A percentile compares a stretch with the other conserved stretches of the same genome.
Evolutionary conservation across 2,329 filamentous ascomycete genomes (phyloP).

Genomic region (Dactylellina parvicollis): DNA sequence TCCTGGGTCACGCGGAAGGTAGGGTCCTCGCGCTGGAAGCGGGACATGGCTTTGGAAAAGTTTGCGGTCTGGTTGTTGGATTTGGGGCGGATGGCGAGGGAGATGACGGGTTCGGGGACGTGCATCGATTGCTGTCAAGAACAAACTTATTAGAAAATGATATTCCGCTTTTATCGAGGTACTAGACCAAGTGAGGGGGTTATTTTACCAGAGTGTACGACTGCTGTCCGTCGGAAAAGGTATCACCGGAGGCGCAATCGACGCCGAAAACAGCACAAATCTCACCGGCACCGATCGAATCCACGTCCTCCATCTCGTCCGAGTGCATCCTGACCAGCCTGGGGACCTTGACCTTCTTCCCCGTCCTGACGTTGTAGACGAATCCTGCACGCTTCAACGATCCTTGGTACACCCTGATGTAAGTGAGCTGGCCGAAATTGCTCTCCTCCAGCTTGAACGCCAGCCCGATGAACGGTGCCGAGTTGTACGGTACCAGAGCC

Average conservation of each 20-base stretch:
- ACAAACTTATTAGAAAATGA: conserved; percentile 51
- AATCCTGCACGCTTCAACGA: conserved; percentile 86
- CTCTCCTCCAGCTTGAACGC: conserved; percentile 99
- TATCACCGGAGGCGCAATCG: conserved; percentile 96
- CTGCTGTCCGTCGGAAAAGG: conserved; percentile 91
- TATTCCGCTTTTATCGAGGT: no score
- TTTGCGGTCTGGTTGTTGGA: conserved; percentile 88
- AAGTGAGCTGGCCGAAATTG: conserved; percentile 97
- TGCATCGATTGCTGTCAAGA: conserved; percentile 80
- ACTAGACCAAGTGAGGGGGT: conserved; percentile 52
- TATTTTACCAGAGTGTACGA: conserved; percentile 80
- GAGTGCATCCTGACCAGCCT: conserved; percentile 99
- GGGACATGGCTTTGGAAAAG: conserved; percentile 98
- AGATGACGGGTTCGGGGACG: conserved; percentile 97
- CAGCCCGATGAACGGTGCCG: conserved; percentile 90
- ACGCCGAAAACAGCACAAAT: conserved; percentile 99
- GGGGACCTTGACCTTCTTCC: conserved; percentile 96
- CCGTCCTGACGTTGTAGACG: conserved; percentile 90
- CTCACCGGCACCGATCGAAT: conserved; percentile 91
- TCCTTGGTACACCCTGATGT: conserved; percentile 98
- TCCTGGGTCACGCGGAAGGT: conserved; percentile 97
- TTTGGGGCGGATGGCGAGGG: conserved; percentile 96
- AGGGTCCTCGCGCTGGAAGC: conserved; percentile 97
- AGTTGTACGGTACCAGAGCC: conserved; percentile 90
- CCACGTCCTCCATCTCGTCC: conserved; percentile 98